These are phyloP conservation scores for Exutisphaerella laricina DNA, from an alignment of 2,329 filamentous ascomycete genomes.

Conservation along the genomic window DNA sequence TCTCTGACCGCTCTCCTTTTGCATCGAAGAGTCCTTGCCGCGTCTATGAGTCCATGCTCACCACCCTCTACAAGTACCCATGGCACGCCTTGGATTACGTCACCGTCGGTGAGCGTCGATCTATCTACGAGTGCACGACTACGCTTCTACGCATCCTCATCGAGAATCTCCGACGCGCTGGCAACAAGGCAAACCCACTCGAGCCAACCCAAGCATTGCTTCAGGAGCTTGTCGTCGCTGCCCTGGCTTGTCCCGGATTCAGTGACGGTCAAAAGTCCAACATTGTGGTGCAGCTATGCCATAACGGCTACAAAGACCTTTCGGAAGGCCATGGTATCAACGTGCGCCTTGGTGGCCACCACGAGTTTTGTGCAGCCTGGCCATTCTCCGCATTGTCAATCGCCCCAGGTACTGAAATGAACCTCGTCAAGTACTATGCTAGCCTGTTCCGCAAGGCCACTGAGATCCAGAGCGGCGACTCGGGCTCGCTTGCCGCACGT, in stretches of 20 bases:
- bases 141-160: constrained; percentile 24
- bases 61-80: constrained; percentile 50
- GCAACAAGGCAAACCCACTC: constrained; percentile 10
- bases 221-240: constrained; percentile 31
- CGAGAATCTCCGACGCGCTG: constrained; percentile 16
- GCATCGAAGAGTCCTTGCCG: constrained; percentile 46
- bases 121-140: constrained; percentile 37
- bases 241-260: constrained; percentile 31
- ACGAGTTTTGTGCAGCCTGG: constrained; percentile 22
- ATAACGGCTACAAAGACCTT: constrained; percentile 20
- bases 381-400: constrained; percentile 29
- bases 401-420: constrained; percentile 17
- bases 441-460: constrained; percentile 24
- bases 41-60: constrained; percentile 50
- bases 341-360: constrained; percentile 24
- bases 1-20: constrained; percentile 46
- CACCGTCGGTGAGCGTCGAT: constrained; percentile 43
- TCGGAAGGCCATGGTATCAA: constrained; percentile 19
- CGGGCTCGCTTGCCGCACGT: constrained; percentile 15
- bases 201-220: constrained; percentile 25
- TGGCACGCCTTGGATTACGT: constrained; percentile 45
- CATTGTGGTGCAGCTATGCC: constrained; percentile 16
- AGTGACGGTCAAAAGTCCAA: constrained; percentile 30
- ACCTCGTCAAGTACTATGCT: constrained; percentile 28
- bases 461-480: neutral